Percentiles rank a stretch among this genome's conserved stretches.
These are phyloP conservation scores for Taphrina deformans DNA, from an alignment of 1,139 yeast genomes.

Conservation along the genomic window DNA sequence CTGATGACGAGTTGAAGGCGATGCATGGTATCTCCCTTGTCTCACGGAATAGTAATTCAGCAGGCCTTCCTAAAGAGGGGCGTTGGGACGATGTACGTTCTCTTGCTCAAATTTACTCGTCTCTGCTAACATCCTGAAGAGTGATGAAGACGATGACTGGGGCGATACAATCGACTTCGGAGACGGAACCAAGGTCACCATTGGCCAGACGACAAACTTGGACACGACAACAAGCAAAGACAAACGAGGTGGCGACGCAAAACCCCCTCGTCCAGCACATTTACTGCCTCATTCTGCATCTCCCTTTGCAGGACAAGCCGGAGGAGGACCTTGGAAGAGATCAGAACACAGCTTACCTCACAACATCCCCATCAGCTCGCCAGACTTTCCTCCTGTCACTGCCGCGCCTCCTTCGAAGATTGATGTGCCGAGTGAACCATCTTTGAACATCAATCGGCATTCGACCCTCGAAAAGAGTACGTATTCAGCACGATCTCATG, in stretches of 20 bases:
- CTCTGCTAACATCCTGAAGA: constrained; percentile 6
- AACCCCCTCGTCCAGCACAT: constrained; percentile 2
- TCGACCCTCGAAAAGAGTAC: background rate
- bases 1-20: constrained; percentile 34
- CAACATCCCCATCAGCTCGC: background rate
- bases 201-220: constrained; percentile 24
- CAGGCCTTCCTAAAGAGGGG: constrained; percentile 19
- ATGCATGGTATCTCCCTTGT: constrained; percentile 35
- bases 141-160: constrained; percentile 47
- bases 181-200: constrained; percentile 42
- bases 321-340: constrained; percentile 23
- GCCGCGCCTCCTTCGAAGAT: background rate
- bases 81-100: constrained; percentile 36
- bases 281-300: background rate
- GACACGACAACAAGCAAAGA: background rate
- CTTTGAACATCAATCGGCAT: background rate
- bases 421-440: too few relatives aligned
- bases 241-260: background rate
- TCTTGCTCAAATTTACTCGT: too few relatives aligned
- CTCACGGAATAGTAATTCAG: constrained; percentile 16
- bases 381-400: constrained; percentile 19
- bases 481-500: background rate
- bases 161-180: constrained; percentile 42
- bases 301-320: background rate
- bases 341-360: background rate